Base-by-base conservation (phyloP, 1,139 yeast genomes). In the Scheffersomyces parashehatae region DNA sequence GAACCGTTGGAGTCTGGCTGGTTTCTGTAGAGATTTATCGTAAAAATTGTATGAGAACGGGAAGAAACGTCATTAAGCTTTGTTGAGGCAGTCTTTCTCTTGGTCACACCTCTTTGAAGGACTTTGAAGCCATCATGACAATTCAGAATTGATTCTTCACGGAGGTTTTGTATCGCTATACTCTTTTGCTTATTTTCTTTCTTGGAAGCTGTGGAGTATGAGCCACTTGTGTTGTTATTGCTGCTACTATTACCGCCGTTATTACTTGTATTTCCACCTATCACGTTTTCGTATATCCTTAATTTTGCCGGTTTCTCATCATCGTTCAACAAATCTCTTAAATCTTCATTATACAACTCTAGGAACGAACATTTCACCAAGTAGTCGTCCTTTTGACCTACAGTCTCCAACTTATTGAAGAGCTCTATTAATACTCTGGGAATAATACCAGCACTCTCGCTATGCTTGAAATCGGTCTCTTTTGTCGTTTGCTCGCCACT, bases 311-410 rank as follows among this genome's bases (percentile, higher is more conserved):
- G 43, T 7, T 66, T 70, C 3, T 59, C 61, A 29, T 77, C 79
- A 37, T 74, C 75, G 33, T 60, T 64, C 40, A 86, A 64, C 41
- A 86, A 68, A 59, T 86, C 95, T 47, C 73, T 75, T 49, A 85
- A 67, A 47, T 82, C 87, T 59, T 86, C 95, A 58, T 85, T 85
- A 60, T 86, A 85, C 29, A 86, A 67, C 58, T 86, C 95, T 40
- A 85, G 75, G 60, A 82, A 85, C 0, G 91, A 84, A 54, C 89
- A 82, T 55, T 81, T 82, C 1, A 85, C 79, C 37, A 85, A 60
- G 55, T 75, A 81, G 47, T 85, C 91, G 35, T 67, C 65, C 28
- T 42, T 38, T 26, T 35, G 29, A 20, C 41, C 41, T 32, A 39
- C 30, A 3, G 38, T 55, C 9, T 70, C 64, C 35, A 81, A 55